Evolutionary conservation across 352 stramenopile genomes (phyloP), one percentile per base, ranked within the genome.

Genomic region (Pythium brachiatum): DNA sequence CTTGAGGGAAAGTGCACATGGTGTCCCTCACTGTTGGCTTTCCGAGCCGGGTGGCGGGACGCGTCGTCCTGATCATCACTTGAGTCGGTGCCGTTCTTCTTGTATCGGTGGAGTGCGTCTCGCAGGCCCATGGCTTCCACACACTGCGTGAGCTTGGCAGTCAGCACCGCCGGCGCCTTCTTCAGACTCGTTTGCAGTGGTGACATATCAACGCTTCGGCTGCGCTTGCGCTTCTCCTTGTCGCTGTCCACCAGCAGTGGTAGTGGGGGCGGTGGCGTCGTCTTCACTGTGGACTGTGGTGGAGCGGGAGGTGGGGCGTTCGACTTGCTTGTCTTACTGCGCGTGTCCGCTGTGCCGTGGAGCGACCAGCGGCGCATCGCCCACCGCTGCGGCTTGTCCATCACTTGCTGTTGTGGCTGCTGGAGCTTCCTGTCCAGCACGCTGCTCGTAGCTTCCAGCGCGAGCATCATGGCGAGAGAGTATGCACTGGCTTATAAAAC

Each of bases 141-240:
- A 65, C 78, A 88, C 55, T 80, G 68, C 29, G 64, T 73, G 68
- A 81, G 80, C 61, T 86, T 90, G 51, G 72, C 66, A 0, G 75
- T 68, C 7, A 90, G 60, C 15, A 64, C 48, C 7, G 74, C 73
- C 55, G 72, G 67, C 11, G 76, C 46, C 59, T 88, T 88, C 64
- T 89, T 90, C 0, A 89, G 66, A 59, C 78, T 88, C 20, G 81
- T 70, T 5, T 70, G 57, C 20, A 79, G 64, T n/a, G 77, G 68
- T 7, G 63, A 70, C 57, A 68, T 27, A 23, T 71, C 64, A 7
- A 71, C 64, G 23, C 64, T 71, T 43, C 53, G 57, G 27, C 64
- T 61, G 32, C 64, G 64, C 44, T 60, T 60, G 36, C 64, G 64
- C 58, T 66, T 71, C 21, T 66, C 44, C 16, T 54, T 64, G 2